Evolutionary conservation across 805 yeast genomes (phyloP).

Genomic region (Monosporozyma servazzii): DNA sequence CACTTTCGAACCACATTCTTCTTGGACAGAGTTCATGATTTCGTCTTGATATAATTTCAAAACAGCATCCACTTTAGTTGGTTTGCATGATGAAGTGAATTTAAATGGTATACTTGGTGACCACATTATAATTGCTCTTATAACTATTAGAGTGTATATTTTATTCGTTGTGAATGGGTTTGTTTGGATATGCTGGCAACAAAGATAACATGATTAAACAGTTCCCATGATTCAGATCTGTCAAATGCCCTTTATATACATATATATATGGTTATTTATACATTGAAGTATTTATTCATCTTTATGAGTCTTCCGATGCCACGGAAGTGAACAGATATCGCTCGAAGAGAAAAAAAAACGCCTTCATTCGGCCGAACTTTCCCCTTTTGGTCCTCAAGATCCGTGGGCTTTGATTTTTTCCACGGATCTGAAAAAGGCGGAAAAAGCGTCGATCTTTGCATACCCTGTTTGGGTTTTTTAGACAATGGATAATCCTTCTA

Average conservation of each 20-base stretch:
- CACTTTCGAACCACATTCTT: constrained; percentile 6
- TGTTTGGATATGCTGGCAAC: too few relatives aligned
- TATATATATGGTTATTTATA: too few relatives aligned
- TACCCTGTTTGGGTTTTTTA: neutral
- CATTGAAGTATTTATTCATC: too few relatives aligned
- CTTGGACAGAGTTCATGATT: constrained; percentile 13
- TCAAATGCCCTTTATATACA: neutral
- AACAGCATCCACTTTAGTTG: constrained; percentile 1
- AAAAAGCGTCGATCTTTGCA: neutral
- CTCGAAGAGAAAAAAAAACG: neutral
- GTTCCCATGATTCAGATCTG: neutral
- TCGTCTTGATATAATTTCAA: constrained; percentile 18
- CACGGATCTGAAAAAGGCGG: neutral
- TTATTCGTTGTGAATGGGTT: too few relatives aligned
- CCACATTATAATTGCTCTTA: neutral
- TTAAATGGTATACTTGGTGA: neutral
- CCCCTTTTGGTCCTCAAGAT: neutral
- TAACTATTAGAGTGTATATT: neutral
- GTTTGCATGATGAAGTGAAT: neutral
- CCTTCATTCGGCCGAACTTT: neutral
- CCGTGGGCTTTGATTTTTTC: neutral
- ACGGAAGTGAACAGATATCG: too few relatives aligned
- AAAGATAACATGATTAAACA: too few relatives aligned
- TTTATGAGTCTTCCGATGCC: neutral
- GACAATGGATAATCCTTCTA: neutral